Evolutionary conservation across 2,329 filamentous ascomycete species (phyloP), one percentile per base, ranked within the genome.

Genomic region (Neofusicoccum laricinum): DNA sequence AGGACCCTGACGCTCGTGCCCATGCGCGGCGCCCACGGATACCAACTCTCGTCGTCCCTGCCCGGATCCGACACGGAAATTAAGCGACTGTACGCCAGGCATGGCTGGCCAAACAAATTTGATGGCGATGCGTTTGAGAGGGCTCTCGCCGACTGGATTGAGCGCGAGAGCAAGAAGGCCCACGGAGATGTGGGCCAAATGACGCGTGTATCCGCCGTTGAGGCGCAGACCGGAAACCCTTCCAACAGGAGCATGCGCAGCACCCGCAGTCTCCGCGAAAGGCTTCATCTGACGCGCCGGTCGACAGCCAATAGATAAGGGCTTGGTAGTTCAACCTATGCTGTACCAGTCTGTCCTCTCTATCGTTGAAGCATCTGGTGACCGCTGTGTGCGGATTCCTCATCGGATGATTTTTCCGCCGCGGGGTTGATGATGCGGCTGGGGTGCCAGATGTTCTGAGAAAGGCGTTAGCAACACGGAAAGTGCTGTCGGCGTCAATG

Each of bases 381-480:
- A 41, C 38, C 40, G 49, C 48, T 38, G 48, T 32, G 40, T 36
- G 30, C 40, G 38, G 48, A 63, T 46, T 55, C 59, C 14, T 51
- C 59, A 17, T 63, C 59, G 8, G 21, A 38, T 7, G 49, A 25
- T 32, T 8, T 2, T 8, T 5, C 34, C 3, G 62, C 49, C 21
- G 43, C 15, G 49, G 17, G 17, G 40, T 25, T 41, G 62, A 64
- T 50, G 51, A 72, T 66, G 61, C 73, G 69, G n/a, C 73, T 73
- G 2, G 78, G 78, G 67, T 80, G 78, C 5, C 69, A 66, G 46
- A 75, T 36, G 64, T 74, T 74, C 25, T 30, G 25, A 30, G 25
- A 30, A 30, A 30, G 25, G 25, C 25, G 25, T 30, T 30, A 30
- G 25, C 25, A 30, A 30, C 25, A 30, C 25, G 25, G 25, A 30